These are phyloP conservation scores for Solanum sparsipilum DNA, from an alignment of 257 asterid species.

Conservation along the genomic window DNA sequence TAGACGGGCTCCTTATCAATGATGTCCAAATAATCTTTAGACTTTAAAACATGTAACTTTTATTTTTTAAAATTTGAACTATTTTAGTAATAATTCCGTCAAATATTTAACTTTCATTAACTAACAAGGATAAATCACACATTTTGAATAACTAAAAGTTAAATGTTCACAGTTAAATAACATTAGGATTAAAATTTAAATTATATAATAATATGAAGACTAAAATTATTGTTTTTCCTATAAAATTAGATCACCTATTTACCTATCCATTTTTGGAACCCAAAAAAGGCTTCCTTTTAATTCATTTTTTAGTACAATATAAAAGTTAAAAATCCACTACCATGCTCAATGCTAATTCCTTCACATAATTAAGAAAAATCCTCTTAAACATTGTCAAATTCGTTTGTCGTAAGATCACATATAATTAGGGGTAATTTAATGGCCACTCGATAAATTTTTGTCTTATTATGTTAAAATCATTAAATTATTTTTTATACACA, in stretches of 20 bases:
- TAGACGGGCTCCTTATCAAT: too few relatives aligned
- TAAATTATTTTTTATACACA: neutral
- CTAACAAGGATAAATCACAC: too few relatives aligned
- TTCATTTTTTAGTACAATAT: neutral
- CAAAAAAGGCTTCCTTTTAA: constrained; percentile 8
- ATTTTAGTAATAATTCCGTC: too few relatives aligned
- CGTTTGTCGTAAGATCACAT: neutral
- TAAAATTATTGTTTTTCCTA: too few relatives aligned
- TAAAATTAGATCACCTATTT: neutral
- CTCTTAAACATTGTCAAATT: neutral
- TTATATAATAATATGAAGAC: too few relatives aligned
- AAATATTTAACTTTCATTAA: too few relatives aligned
- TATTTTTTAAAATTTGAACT: too few relatives aligned
- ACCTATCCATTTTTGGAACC: constrained; percentile 12
- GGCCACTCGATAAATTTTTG: neutral
- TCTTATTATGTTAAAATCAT: neutral
- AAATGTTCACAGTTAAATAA: too few relatives aligned
- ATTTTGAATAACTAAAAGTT: too few relatives aligned
- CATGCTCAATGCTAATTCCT: neutral
- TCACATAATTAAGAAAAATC: neutral
- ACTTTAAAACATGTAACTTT: too few relatives aligned
- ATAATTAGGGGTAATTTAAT: neutral
- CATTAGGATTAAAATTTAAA: too few relatives aligned
- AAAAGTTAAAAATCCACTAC: neutral
- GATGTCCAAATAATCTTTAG: too few relatives aligned